Evolutionary conservation across 805 yeast genomes (phyloP), one percentile per base, ranked within the genome.

Genomic region (Priceomyces melissophilus): DNA sequence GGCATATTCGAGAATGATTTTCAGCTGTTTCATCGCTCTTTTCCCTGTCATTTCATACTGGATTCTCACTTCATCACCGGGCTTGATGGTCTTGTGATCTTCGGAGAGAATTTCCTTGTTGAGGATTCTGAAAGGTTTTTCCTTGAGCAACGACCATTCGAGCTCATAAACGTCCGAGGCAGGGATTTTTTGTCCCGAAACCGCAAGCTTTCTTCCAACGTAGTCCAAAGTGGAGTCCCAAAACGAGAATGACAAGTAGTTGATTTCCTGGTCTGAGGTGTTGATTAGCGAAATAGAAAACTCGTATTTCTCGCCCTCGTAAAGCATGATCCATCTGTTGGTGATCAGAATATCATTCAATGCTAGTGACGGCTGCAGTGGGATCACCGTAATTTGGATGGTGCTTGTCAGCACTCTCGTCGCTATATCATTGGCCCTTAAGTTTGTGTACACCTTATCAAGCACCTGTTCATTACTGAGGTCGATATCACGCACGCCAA

Each of bases 211-310:
- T n/a, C 73, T 67, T 43, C 72, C 76, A 39, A 86, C 59, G 0
- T 83, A 77, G 26, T 81, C 89, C 4, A 77, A 73, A 0, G 93
- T 82, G 1, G 93, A 82, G 54, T 87, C 96, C 65, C 79, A 69
- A 49, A 81, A 81, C 5, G 80, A 75, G 45, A 84, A 81, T 3
- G 80, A 70, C 27, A 87, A 50, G 37, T 74, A 69, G 40, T 81
- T 76, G 33, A 84, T 78, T 1, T 71, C 53, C 3, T 82, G 80
- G 3, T 61, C 54, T 0, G 91, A 81, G 13, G 73, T 67, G 56
- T 88, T 87, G 36, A 73, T 71, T 26, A 88, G 59, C 1, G 61
- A 57, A 4, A 87, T 57, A 1, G 70, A 63, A 44, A 85, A 77
- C 1, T 55, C 47, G 38, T 69, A 71, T 31, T 68, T 64, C 50